A percentile compares a stretch with the other conserved stretches of the same genome.
phyloP scores from a whole-genome alignment of 768 basidiomycete genomes.

The Candolleomyces aberdarensis region DNA sequence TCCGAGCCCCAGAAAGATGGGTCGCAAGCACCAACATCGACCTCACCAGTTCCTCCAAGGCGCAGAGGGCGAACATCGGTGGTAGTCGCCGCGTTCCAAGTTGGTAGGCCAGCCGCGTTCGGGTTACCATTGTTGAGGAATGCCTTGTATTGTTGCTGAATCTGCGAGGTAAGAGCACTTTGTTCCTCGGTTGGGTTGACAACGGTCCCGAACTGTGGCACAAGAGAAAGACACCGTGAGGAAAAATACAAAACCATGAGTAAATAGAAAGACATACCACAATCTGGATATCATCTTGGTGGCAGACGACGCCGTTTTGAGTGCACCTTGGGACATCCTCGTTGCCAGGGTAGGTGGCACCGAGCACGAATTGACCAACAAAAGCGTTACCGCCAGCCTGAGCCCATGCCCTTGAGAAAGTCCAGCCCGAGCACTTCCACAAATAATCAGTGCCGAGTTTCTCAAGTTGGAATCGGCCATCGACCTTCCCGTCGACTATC shows the following conservation, averaged over 20 bases:
- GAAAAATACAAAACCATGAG: slow-evolving; percentile 2
- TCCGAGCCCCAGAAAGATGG: slow-evolving; percentile 65
- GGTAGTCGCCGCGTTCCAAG: slow-evolving; percentile 54
- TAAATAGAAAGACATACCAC: slow-evolving; percentile 45
- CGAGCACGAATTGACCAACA: slow-evolving; percentile 61
- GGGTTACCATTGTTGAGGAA: slow-evolving; percentile 65
- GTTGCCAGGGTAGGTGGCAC: slow-evolving; percentile 73
- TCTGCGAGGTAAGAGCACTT: slow-evolving; percentile 55
- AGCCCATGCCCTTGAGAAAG: slow-evolving; percentile 69
- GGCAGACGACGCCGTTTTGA: slow-evolving; percentile 59
- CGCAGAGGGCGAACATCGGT: slow-evolving; percentile 54
- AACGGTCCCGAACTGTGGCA: slow-evolving; percentile 50
- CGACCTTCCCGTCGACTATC: slow-evolving; percentile 30
- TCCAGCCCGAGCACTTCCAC: slow-evolving; percentile 71
- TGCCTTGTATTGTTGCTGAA: slow-evolving; percentile 65
- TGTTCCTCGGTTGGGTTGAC: slow-evolving; percentile 54
- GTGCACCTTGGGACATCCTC: slow-evolving; percentile 53
- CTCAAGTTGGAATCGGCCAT: slow-evolving; percentile 56
- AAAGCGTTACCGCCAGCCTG: slow-evolving; percentile 60
- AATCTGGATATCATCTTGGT: slow-evolving; percentile 81
- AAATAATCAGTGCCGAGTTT: slow-evolving; percentile 63
- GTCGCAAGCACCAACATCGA: slow-evolving; percentile 55
- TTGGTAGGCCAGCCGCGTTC: slow-evolving; percentile 46
- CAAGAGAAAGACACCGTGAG: slow-evolving; percentile 9
- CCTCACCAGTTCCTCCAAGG: slow-evolving; percentile 57